Evolutionary conservation across 73 alveolate genomes (phyloP).

Genomic region (Tetrahymena elliotti): DNA sequence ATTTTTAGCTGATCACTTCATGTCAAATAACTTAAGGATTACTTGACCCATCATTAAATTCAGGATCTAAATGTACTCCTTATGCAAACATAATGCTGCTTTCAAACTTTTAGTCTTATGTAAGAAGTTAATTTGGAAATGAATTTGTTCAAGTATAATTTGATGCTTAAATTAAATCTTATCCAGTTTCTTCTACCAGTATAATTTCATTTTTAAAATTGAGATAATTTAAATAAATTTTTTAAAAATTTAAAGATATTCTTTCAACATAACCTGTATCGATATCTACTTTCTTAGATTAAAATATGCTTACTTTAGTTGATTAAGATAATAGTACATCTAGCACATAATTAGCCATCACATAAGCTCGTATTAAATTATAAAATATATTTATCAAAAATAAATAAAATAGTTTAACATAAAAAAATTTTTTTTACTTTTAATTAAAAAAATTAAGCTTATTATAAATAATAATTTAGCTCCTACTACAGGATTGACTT

Average conservation of each 20-base stretch:
- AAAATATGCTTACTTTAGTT: neutral
- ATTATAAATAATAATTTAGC: neutral
- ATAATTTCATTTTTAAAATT: neutral
- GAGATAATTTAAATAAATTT: neutral
- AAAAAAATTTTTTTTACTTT: neutral
- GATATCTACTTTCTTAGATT: neutral
- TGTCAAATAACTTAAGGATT: neutral
- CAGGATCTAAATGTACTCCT: neutral
- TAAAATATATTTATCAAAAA: neutral
- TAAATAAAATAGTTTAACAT: too few relatives aligned
- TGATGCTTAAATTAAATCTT: neutral
- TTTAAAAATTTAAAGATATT: neutral
- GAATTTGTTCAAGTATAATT: neutral
- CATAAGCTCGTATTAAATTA: neutral
- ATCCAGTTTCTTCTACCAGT: neutral
- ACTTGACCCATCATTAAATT: neutral
- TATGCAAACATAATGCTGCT: neutral
- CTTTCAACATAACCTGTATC: neutral
- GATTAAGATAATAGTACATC: neutral
- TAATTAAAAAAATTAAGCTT: neutral
- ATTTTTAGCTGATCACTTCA: neutral
- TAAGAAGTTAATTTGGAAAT: neutral
- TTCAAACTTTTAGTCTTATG: neutral
- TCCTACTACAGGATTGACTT: neutral
- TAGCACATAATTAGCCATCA: neutral